Evolutionary conservation across 768 basidiomycete species (phyloP).

Genomic region (Rhodocollybia butyracea): DNA sequence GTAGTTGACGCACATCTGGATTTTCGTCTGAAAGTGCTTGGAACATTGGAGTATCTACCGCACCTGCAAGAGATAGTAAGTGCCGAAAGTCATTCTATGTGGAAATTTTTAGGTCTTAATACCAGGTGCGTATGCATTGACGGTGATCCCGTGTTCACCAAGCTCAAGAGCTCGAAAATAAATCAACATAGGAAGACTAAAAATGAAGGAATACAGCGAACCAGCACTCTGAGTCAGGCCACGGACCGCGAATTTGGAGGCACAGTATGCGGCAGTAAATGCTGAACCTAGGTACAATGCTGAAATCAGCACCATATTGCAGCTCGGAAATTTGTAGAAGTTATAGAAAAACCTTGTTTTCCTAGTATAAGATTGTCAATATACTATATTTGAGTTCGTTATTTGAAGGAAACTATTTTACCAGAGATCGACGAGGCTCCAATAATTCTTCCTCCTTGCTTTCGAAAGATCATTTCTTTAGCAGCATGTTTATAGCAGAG

Average conservation of each 20-base stretch:
- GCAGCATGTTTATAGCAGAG: conserved; percentile 35
- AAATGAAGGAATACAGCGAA: conserved; percentile 4
- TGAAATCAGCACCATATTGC: no score
- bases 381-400: no score
- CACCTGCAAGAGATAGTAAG: not conserved
- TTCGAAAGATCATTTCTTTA: conserved; percentile 32
- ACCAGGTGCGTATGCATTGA: conserved; percentile 7
- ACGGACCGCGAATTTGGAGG: conserved; percentile 37
- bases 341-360: no score
- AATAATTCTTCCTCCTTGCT: conserved; percentile 31
- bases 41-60: not conserved
- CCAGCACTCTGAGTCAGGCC: conserved; percentile 38
- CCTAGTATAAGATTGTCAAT: no score
- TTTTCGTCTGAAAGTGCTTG: not conserved
- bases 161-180: not conserved
- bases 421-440: conserved; percentile 18
- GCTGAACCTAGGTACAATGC: no score
- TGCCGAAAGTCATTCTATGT: not conserved
- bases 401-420: no score
- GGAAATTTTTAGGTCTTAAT: not conserved
- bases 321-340: no score
- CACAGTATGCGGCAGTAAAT: conserved; percentile 28
- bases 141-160: not conserved
- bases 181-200: not conserved
- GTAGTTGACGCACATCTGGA: not conserved